phyloP scores from a whole-genome alignment of 1,139 yeast genomes.

The Scheffersomyces parashehatae region DNA sequence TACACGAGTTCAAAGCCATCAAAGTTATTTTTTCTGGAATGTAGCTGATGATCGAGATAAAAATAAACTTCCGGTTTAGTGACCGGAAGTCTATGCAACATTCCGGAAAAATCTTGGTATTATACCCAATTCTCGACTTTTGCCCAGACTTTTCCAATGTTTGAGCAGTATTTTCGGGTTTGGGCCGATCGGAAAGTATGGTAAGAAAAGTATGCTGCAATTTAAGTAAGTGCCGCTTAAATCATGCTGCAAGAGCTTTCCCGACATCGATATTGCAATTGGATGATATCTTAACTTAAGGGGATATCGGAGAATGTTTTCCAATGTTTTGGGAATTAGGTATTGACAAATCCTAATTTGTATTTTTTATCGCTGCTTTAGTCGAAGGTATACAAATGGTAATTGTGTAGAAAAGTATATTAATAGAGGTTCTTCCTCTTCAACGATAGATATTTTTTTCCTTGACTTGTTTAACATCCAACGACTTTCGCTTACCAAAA shows the following conservation, averaged over 20 bases:
- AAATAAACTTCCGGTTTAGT: background rate
- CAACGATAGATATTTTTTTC: too few relatives aligned
- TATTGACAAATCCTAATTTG: background rate
- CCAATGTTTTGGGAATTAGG: background rate
- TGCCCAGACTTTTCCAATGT: too few relatives aligned
- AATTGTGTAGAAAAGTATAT: background rate
- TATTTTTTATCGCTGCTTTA: background rate
- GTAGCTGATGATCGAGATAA: background rate
- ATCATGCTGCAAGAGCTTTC: too few relatives aligned
- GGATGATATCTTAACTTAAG: background rate
- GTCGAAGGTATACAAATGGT: background rate
- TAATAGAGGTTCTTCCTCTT: too few relatives aligned
- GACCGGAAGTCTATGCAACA: too few relatives aligned
- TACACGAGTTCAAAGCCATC: background rate
- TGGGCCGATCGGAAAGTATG: too few relatives aligned
- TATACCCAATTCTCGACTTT: background rate
- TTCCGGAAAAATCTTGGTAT: background rate
- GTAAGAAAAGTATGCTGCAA: background rate
- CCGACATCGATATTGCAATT: background rate
- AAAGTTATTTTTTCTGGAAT: background rate
- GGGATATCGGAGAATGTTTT: background rate
- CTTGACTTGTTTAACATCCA: too few relatives aligned
- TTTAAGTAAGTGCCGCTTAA: background rate
- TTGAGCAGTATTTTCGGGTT: too few relatives aligned
- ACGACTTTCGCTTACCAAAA: background rate